Evolutionary conservation across 2,329 filamentous ascomycete species (phyloP).

Genomic region (Fusarium temperatum): DNA sequence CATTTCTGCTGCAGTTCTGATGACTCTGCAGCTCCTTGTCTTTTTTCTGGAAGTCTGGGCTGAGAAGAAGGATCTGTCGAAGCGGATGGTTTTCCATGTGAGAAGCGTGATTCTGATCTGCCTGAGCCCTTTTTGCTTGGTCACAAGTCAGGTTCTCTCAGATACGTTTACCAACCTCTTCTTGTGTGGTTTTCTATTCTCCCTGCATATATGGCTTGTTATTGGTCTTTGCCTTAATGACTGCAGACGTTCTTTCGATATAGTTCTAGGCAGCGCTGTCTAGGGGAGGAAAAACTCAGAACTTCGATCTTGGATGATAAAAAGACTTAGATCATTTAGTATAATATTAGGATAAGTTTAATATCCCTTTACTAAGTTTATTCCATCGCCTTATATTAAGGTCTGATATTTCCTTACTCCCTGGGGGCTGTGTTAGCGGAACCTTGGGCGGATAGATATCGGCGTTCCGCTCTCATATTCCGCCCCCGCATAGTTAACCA

Average conservation of each 20-base stretch:
- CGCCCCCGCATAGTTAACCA: conserved; percentile 3
- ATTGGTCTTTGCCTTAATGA: not conserved
- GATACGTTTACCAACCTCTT: fast-evolving
- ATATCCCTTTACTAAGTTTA: no score
- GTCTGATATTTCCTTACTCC: fast-evolving
- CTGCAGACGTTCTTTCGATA: not conserved
- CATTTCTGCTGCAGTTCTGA: not conserved
- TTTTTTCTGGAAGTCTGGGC: not conserved
- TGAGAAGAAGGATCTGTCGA: not conserved
- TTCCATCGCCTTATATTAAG: no score
- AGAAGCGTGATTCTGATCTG: fast-evolving
- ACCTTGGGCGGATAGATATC: not conserved
- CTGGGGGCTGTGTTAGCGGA: no score
- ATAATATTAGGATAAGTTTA: no score
- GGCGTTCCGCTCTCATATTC: conserved; percentile 8
- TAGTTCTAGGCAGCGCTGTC: not conserved
- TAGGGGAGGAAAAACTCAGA: no score
- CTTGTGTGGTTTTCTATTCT: not conserved
- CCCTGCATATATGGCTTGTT: not conserved
- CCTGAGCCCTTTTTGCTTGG: not conserved
- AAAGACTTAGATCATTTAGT: no score
- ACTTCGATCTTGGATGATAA: no score
- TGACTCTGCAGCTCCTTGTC: fast-evolving
- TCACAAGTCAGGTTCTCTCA: fast-evolving
- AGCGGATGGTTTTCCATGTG: fast-evolving